Percentiles rank a stretch among this genome's conserved stretches.
phyloP scores from a whole-genome alignment of 1,284 basidiomycete genomes.

The Ganoderma lingzhi region DNA sequence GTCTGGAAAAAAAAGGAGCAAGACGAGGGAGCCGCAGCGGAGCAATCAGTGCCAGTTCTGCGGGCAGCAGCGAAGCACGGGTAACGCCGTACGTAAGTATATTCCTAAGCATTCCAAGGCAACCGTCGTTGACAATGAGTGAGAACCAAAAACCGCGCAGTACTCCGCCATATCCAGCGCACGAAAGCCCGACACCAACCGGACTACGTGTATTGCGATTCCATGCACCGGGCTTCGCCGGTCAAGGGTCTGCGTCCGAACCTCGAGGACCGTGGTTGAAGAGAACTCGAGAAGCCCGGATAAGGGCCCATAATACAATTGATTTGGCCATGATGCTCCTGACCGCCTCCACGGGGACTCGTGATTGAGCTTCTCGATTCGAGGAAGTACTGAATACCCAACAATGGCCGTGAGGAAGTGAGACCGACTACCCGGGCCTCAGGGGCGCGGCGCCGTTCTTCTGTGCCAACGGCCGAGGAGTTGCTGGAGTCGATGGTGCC shows the following conservation, averaged over 20 bases:
- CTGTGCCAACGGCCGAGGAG: constrained; percentile 27
- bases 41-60: constrained; percentile 12
- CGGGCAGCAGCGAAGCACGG: not conserved
- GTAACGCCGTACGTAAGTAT: not conserved
- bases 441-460: constrained; percentile 26
- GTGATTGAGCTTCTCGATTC: not conserved
- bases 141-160: constrained; percentile 4
- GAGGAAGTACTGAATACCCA: not conserved
- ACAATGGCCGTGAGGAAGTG: not conserved
- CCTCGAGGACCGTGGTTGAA: constrained; percentile 3
- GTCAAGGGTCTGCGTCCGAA: not conserved
- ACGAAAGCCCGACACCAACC: not conserved
- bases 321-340: not conserved
- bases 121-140: constrained; percentile 8
- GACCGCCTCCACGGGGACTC: not conserved
- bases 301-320: not conserved
- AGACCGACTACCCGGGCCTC: constrained; percentile 20
- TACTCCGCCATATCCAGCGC: not conserved
- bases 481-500: constrained; percentile 26
- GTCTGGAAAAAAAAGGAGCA: not conserved
- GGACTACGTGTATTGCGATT: not conserved
- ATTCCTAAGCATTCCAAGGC: constrained; percentile 5
- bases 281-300: not conserved
- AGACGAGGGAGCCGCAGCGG: constrained; percentile 4
- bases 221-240: not conserved